Conservation (phyloP, 768 basidiomycete genomes). For the Amanita inopinata region DNA sequence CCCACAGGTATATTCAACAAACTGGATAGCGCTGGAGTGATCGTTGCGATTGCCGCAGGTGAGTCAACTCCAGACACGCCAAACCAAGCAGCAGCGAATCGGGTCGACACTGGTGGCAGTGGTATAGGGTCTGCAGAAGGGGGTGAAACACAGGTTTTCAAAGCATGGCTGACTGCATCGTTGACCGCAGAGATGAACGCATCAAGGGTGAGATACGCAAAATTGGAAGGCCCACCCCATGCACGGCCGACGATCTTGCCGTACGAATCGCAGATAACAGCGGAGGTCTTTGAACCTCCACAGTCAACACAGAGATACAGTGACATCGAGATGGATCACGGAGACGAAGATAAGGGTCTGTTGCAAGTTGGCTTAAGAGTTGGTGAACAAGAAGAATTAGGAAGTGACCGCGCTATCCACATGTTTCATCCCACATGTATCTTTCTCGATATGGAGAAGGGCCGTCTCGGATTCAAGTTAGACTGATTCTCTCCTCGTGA, state of each 20-base stretch:
- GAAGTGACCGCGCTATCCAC: neutral
- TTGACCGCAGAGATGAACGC: constrained; percentile 47
- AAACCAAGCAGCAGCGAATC: constrained; percentile 71
- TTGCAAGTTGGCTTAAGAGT: neutral
- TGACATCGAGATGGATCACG: constrained; percentile 27
- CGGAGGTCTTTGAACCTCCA: constrained; percentile 83
- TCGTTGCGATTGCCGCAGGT: constrained; percentile 44
- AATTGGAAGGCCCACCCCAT: constrained; percentile 74
- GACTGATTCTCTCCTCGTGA: too few relatives aligned
- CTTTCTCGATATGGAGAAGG: too few relatives aligned
- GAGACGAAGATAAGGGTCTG: neutral
- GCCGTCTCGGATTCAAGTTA: too few relatives aligned
- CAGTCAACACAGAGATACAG: constrained; percentile 80
- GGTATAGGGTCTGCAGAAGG: constrained; percentile 25
- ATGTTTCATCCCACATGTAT: too few relatives aligned
- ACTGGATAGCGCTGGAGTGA: constrained; percentile 43
- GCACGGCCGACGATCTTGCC: constrained; percentile 63
- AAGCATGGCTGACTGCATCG: constrained; percentile 43
- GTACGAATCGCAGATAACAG: constrained; percentile 47
- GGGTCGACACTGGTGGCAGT: constrained; percentile 22
- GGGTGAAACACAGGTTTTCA: constrained; percentile 33
- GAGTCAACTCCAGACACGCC: constrained; percentile 80
- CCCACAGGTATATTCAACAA: constrained; percentile 52
- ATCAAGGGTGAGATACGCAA: constrained; percentile 63
- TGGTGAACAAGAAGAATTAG: neutral